phyloP scores from a whole-genome alignment of 2,329 filamentous ascomycete species.

The Alternaria postmessia region DNA sequence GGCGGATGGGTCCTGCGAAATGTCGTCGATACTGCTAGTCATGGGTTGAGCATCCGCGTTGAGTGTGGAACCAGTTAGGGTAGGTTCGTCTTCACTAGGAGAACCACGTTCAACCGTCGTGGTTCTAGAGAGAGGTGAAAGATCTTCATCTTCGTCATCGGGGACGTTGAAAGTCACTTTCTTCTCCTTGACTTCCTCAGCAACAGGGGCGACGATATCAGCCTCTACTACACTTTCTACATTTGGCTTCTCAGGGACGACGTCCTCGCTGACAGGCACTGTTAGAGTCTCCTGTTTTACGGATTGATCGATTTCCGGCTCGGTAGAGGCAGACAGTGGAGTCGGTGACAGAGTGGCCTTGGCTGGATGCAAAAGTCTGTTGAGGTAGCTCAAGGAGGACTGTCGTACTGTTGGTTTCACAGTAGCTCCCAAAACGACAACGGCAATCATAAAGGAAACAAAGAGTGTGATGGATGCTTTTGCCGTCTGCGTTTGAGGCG shows the following conservation, averaged over 20 bases:
- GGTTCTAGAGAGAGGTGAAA: slow-evolving; percentile 44
- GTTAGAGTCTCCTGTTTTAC: slow-evolving; percentile 9
- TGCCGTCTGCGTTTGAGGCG: slow-evolving; percentile 26
- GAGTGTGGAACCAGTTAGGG: slow-evolving; percentile 1
- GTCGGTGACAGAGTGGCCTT: slow-evolving; percentile 18
- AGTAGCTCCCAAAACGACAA: slow-evolving; percentile 18
- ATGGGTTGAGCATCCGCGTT: slow-evolving; percentile 20
- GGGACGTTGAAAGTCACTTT: slow-evolving; percentile 46
- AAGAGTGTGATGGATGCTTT: slow-evolving; percentile 14
- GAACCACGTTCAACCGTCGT: slow-evolving; percentile 44
- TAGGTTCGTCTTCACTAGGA: slow-evolving; percentile 25
- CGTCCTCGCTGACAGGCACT: slow-evolving; percentile 11
- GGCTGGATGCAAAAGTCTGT: slow-evolving; percentile 18
- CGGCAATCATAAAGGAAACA: slow-evolving; percentile 19
- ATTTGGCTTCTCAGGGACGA: slow-evolving; percentile 6
- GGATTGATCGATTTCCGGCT: slow-evolving; percentile 6
- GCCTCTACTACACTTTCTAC: slow-evolving; percentile 14
- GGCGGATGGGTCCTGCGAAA: slow-evolving; percentile 31
- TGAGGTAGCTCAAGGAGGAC: slow-evolving; percentile 26
- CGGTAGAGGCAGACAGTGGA: slow-evolving; percentile 15
- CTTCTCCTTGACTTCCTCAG: slow-evolving; percentile 39
- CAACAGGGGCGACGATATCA: slow-evolving; percentile 9
- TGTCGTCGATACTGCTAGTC: slow-evolving; percentile 24
- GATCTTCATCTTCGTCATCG: slow-evolving; percentile 43
- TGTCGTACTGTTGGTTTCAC: slow-evolving; percentile 22